These are phyloP conservation scores for Solanum rostratum DNA, from an alignment of 257 asterid species.

Conservation along the genomic window DNA sequence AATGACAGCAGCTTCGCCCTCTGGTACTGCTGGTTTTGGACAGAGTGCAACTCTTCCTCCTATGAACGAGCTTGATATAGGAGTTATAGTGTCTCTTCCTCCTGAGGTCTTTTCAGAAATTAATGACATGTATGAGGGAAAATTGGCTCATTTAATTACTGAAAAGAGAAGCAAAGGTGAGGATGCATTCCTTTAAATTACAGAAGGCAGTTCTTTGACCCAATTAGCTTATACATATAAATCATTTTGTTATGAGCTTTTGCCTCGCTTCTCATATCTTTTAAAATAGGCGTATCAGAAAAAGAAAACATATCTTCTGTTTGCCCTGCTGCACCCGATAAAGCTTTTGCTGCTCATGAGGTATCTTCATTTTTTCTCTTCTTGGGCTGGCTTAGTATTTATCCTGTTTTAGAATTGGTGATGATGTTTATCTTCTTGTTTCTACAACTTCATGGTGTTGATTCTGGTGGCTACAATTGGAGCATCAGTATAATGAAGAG, in stretches of 20 bases:
- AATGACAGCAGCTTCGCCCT: slow-evolving; percentile 23
- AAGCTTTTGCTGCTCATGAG: background rate
- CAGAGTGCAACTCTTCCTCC: slow-evolving; percentile 54
- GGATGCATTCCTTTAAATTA: slow-evolving; percentile 5
- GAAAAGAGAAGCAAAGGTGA: slow-evolving; percentile 31
- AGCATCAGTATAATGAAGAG: slow-evolving; percentile 1
- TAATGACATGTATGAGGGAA: slow-evolving; percentile 73
- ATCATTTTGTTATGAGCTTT: background rate
- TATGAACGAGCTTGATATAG: slow-evolving; percentile 69
- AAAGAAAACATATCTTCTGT: background rate
- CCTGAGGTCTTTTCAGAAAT: slow-evolving; percentile 78
- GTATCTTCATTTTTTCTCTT: background rate
- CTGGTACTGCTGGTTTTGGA: slow-evolving; percentile 28
- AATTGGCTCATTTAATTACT: slow-evolving; percentile 44
- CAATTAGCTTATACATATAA: background rate
- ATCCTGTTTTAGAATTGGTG: background rate
- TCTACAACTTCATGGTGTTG: background rate
- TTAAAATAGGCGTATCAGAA: background rate
- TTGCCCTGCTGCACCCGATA: background rate
- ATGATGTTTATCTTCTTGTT: background rate
- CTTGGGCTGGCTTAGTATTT: background rate
- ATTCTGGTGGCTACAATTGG: background rate
- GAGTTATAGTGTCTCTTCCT: slow-evolving; percentile 81
- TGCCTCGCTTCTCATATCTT: background rate
- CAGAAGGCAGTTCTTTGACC: slow-evolving; percentile 25